These are phyloP conservation scores for Fusarium fujikuroi DNA, from an alignment of 2,329 filamentous ascomycete species.

Conservation along the genomic window DNA sequence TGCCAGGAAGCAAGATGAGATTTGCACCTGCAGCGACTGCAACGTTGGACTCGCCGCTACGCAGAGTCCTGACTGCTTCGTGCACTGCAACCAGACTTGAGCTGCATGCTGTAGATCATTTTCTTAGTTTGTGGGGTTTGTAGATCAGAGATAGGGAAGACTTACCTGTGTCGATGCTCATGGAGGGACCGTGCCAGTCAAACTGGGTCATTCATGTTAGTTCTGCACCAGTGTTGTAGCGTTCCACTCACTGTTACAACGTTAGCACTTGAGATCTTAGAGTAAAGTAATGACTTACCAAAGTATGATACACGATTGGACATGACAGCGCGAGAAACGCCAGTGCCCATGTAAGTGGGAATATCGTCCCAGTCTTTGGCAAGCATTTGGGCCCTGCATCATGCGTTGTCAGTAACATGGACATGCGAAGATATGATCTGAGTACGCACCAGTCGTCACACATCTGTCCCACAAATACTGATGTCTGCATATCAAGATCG, in stretches of 20 bases:
- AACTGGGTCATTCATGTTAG: not conserved
- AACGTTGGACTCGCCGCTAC: conserved; percentile 11
- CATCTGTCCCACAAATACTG: conserved; percentile 11
- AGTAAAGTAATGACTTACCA: not conserved
- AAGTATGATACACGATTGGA: conserved; percentile 23
- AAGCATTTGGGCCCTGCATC: conserved; percentile 9
- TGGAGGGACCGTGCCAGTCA: conserved; percentile 15
- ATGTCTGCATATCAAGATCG: not conserved
- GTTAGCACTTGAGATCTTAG: not conserved
- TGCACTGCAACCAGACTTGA: conserved; percentile 24
- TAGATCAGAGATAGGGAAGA: not conserved
- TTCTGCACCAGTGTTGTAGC: not conserved
- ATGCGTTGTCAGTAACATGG: not conserved
- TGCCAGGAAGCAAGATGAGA: conserved; percentile 16
- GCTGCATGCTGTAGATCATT: conserved; percentile 4
- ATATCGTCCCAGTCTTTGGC: conserved; percentile 3
- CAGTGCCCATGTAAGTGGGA: conserved; percentile 13
- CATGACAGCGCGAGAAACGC: conserved; percentile 22
- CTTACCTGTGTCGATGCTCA: conserved; percentile 24
- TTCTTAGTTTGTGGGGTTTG: not conserved
- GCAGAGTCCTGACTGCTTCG: conserved; percentile 13
- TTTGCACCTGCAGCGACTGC: conserved; percentile 21
- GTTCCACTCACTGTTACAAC: not conserved
- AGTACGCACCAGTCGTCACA: conserved; percentile 1
- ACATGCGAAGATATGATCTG: not conserved